Conservation (phyloP, 2,329 filamentous ascomycete genomes). For the Hypomyces rosellus region DNA sequence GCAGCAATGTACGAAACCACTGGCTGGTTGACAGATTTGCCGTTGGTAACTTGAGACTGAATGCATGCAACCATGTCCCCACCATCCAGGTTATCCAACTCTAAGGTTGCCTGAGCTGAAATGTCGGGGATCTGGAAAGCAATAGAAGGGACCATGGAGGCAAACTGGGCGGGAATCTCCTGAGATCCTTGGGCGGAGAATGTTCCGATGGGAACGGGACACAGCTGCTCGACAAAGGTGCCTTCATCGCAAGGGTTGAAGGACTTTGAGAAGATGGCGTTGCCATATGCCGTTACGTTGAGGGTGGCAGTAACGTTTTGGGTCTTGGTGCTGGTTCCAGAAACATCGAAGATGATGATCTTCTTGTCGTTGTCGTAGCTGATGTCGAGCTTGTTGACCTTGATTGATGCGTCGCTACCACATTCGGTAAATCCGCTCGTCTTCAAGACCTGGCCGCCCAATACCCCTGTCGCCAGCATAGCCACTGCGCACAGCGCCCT, state of each 20-base stretch:
- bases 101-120: slow-evolving; percentile 73
- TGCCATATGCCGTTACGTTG: slow-evolving; percentile 77
- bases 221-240: slow-evolving; percentile 67
- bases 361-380: slow-evolving; percentile 70
- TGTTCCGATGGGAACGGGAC: slow-evolving; percentile 70
- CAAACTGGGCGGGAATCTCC: slow-evolving; percentile 63
- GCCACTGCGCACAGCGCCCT: slow-evolving; percentile 28
- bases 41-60: slow-evolving; percentile 74
- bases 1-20: slow-evolving; percentile 79
- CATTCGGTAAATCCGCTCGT: slow-evolving; percentile 79
- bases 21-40: slow-evolving; percentile 69
- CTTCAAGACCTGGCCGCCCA: slow-evolving; percentile 66
- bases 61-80: slow-evolving; percentile 71
- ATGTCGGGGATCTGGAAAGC: slow-evolving; percentile 90
- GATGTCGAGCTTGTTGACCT: slow-evolving; percentile 68
- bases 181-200: slow-evolving; percentile 71
- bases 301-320: slow-evolving; percentile 78
- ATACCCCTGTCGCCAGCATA: slow-evolving; percentile 39
- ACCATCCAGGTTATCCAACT: slow-evolving; percentile 58
- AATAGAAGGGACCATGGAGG: slow-evolving; percentile 73
- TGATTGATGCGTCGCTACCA: slow-evolving; percentile 45
- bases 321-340: slow-evolving; percentile 63
- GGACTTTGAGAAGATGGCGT: slow-evolving; percentile 65
- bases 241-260: slow-evolving; percentile 75
- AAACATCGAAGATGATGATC: slow-evolving; percentile 72